A percentile compares a stretch with the other conserved stretches of the same genome.
phyloP scores from a whole-genome alignment of 768 basidiomycete species.

The Suillus variegatus region DNA sequence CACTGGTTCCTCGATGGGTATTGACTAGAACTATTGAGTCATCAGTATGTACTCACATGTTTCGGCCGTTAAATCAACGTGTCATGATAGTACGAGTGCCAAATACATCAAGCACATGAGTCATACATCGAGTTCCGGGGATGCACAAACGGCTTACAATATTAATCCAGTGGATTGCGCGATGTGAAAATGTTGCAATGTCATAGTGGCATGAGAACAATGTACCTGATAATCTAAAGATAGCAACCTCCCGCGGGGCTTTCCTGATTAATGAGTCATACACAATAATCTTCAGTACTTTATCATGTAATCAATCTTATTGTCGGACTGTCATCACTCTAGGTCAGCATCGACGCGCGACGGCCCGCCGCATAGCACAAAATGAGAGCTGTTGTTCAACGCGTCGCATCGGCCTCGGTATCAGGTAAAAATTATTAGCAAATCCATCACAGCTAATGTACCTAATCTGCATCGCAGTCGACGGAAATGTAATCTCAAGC shows the following conservation, averaged over 20 bases:
- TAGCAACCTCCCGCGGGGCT: too few relatives aligned
- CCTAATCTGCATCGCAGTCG: constrained; percentile 52
- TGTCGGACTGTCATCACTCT: not conserved
- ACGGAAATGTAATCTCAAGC: constrained; percentile 73
- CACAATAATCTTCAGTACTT: not conserved
- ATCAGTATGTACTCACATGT: not conserved
- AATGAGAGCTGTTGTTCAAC: constrained; percentile 88
- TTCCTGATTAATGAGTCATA: not conserved
- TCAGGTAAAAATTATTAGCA: constrained; percentile 48
- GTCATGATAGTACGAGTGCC: too few relatives aligned
- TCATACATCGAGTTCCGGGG: not conserved
- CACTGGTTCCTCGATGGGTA: not conserved
- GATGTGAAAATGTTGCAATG: too few relatives aligned
- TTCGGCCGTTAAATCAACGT: not conserved
- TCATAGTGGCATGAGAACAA: too few relatives aligned
- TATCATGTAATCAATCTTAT: not conserved
- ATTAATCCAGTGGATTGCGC: too few relatives aligned
- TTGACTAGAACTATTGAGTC: not conserved
- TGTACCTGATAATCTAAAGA: too few relatives aligned
- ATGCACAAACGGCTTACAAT: too few relatives aligned
- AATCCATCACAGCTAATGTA: not conserved
- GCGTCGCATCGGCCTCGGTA: constrained; percentile 84
- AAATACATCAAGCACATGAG: not conserved
- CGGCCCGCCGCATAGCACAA: not conserved
- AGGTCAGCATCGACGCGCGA: not conserved